phyloP scores from a whole-genome alignment of 2,329 filamentous ascomycete species.

The Neofusicoccum sp. region DNA sequence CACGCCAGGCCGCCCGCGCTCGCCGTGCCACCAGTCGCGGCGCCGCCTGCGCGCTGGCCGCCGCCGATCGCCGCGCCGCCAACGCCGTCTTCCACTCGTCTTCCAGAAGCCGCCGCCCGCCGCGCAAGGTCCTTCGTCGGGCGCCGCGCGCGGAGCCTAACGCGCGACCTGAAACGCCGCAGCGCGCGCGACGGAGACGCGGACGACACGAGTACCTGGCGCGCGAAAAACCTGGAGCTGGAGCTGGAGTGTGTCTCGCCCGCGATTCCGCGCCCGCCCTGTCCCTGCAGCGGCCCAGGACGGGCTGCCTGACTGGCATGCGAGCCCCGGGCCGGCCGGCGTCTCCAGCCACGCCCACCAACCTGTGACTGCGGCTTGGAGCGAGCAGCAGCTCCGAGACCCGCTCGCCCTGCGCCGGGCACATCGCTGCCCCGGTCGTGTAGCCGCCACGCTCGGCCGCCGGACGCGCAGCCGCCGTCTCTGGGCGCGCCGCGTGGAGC shows the following conservation, averaged over 20 bases:
- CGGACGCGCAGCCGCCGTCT: too few species aligned
- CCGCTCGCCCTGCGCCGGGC: neutral
- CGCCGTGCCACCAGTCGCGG: neutral
- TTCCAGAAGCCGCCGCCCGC: constrained; percentile 4
- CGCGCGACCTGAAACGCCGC: constrained; percentile 3
- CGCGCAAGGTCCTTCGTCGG: neutral
- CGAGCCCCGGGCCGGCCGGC: constrained; percentile 4
- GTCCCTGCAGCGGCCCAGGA: constrained; percentile 8
- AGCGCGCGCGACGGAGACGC: neutral
- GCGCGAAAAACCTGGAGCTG: neutral
- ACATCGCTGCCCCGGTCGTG: neutral
- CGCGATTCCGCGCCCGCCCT: constrained; percentile 1
- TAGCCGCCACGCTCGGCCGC: neutral
- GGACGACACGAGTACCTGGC: neutral
- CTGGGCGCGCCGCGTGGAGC: too few species aligned
- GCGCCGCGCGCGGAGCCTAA: neutral
- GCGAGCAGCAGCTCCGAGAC: neutral
- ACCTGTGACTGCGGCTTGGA: neutral
- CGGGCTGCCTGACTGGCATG: constrained; percentile 4
- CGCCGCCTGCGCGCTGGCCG: neutral
- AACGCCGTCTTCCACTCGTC: constrained; percentile 1
- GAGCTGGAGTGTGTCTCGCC: neutral
- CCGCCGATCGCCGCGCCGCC: neutral
- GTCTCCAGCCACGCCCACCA: neutral
- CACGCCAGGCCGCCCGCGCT: neutral